Conservation (phyloP, 148 eudicot species). For the Chenopodium formosanum region DNA sequence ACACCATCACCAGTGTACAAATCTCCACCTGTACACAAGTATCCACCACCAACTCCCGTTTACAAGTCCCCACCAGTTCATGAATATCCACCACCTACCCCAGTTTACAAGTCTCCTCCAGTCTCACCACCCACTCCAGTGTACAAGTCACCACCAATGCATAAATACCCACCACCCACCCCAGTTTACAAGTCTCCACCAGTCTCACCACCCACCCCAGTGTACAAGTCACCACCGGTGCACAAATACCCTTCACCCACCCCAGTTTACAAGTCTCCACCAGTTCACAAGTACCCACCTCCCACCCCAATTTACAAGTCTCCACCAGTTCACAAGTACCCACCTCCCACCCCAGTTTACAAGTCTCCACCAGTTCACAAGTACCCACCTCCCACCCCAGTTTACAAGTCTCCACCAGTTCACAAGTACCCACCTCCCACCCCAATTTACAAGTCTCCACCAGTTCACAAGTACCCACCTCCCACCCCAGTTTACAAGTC, state of each 20-base stretch:
- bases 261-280: constrained; percentile 8
- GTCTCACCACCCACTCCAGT: constrained; percentile 27
- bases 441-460: constrained; percentile 20
- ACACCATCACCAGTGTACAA: constrained; percentile 15
- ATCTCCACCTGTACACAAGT: neutral
- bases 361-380: constrained; percentile 12
- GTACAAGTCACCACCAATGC: constrained; percentile 23
- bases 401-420: constrained; percentile 14
- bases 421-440: neutral
- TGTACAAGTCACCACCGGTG: constrained; percentile 9
- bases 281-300: constrained; percentile 1
- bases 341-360: constrained; percentile 14
- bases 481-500: constrained; percentile 18
- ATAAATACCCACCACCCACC: constrained; percentile 15
- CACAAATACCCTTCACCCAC: neutral
- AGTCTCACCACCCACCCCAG: constrained; percentile 16
- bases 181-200: constrained; percentile 21
- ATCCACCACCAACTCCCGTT: constrained; percentile 14
- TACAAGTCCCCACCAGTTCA: constrained; percentile 22
- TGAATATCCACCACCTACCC: constrained; percentile 5
- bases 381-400: constrained; percentile 11
- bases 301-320: constrained; percentile 21
- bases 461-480: constrained; percentile 1
- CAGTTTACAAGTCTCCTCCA: constrained; percentile 19
- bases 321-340: constrained; percentile 23